These are phyloP conservation scores for Medicago truncatula DNA, from an alignment of 306 rosid species.

Conservation along the genomic window DNA sequence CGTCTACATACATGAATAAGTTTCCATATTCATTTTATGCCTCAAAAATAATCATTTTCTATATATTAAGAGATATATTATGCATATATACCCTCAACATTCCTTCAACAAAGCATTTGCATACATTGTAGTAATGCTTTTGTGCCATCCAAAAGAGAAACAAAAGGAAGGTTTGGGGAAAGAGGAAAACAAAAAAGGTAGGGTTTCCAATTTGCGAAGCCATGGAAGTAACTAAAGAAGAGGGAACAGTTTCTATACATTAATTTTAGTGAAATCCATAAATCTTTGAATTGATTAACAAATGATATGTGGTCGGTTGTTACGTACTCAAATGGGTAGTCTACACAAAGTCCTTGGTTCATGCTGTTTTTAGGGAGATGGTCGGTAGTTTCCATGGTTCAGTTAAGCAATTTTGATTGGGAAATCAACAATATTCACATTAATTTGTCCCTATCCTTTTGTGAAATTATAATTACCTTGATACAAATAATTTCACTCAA, in stretches of 20 bases:
- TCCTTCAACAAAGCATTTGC: constrained; percentile 13
- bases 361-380: constrained; percentile 75
- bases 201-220: background rate
- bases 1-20: too few relatives aligned
- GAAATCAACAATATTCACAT: background rate
- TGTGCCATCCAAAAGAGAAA: constrained; percentile 17
- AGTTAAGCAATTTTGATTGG: constrained; percentile 12
- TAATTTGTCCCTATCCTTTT: constrained; percentile 15
- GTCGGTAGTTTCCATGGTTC: constrained; percentile 57
- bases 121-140: background rate
- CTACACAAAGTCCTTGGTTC: constrained; percentile 41
- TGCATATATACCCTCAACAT: background rate
- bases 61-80: background rate
- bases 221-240: constrained; percentile 36
- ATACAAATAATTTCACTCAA: background rate
- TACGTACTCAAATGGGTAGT: constrained; percentile 43
- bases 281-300: constrained; percentile 47
- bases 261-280: constrained; percentile 59
- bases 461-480: background rate
- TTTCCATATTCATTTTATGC: too few relatives aligned
- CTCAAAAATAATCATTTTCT: background rate
- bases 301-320: constrained; percentile 60
- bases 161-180: constrained; percentile 37
- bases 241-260: constrained; percentile 50
- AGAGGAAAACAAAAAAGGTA: constrained; percentile 33